A percentile compares a stretch with the other conserved stretches of the same genome.
phyloP scores from a whole-genome alignment of 2,329 filamentous ascomycete species.

The Botrytis paeoniae region DNA sequence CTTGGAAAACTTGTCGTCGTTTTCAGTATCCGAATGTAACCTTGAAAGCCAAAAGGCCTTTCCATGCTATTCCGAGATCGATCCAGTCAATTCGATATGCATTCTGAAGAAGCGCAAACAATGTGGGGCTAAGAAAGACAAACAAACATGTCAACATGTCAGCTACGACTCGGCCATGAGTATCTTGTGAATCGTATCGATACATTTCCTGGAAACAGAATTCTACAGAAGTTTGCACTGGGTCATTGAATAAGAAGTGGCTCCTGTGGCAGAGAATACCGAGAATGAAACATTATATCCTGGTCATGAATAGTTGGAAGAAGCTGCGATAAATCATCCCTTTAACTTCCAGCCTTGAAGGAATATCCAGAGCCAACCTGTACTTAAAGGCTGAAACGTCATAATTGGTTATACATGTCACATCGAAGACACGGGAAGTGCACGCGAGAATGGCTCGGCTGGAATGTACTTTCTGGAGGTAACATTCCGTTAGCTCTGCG shows the following conservation, averaged over 20 bases:
- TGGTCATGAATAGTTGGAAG: neutral
- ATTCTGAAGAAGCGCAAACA: neutral
- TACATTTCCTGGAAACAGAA: neutral
- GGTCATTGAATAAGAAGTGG: neutral
- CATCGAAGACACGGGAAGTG: neutral
- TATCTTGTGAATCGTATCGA: neutral
- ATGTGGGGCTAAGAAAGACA: neutral
- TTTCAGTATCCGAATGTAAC: neutral
- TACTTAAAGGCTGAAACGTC: neutral
- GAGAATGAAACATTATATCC: neutral
- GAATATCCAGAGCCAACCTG: neutral
- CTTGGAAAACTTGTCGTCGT: neutral
- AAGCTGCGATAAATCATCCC: neutral
- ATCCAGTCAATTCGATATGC: neutral
- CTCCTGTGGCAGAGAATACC: neutral
- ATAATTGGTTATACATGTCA: neutral
- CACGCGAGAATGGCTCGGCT: neutral
- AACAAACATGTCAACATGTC: neutral
- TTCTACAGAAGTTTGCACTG: neutral
- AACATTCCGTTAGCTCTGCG: conserved; percentile 6
- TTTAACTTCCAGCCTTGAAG: neutral
- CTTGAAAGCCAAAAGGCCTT: too few relatives aligned
- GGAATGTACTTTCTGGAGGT: neutral
- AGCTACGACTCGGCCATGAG: neutral
- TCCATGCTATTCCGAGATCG: neutral